phyloP scores from a whole-genome alignment of 176 grass and related monocot genomes.

The Miscanthus lutarioriparius region DNA sequence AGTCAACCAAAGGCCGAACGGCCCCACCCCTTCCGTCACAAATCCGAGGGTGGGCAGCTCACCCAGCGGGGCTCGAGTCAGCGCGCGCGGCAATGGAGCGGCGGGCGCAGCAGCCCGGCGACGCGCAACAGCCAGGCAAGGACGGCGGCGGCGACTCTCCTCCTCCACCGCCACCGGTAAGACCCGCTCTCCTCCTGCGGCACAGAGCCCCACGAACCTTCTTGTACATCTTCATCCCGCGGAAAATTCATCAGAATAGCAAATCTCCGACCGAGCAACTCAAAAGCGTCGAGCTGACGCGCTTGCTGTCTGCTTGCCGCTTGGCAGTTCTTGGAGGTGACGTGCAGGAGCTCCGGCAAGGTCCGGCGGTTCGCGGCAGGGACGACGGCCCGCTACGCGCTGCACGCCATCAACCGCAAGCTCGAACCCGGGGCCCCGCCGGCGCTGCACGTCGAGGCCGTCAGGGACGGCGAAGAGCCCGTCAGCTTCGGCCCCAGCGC shows the following conservation, averaged over 20 bases:
- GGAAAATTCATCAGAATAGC: not conserved
- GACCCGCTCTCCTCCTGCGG: not conserved
- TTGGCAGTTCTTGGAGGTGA: conserved; percentile 79
- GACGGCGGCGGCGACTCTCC: conserved; percentile 5
- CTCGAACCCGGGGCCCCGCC: conserved; percentile 40
- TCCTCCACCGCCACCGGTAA: conserved; percentile 37
- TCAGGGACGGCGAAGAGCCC: conserved; percentile 81
- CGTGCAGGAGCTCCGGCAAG: conserved; percentile 69
- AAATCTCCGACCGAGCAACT: conserved; percentile 15
- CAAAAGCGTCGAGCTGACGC: not conserved
- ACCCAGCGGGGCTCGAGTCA: not conserved
- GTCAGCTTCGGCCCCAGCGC: conserved; percentile 76
- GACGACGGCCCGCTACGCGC: conserved; percentile 62
- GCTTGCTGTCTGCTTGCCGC: not conserved
- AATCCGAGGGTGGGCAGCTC: not conserved
- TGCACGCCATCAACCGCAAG: conserved; percentile 72
- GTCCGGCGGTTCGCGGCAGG: conserved; percentile 79
- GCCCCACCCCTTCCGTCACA: not conserved
- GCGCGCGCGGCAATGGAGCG: conserved; percentile 23
- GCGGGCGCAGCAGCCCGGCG: not conserved
- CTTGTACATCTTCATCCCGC: too few species aligned
- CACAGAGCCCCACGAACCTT: not conserved
- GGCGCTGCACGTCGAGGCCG: conserved; percentile 77
- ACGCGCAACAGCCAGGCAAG: not conserved
- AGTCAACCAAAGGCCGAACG: not conserved